These are phyloP conservation scores for Coniochaeta pulveracea DNA, from an alignment of 2,329 filamentous ascomycete genomes.

Conservation along the genomic window DNA sequence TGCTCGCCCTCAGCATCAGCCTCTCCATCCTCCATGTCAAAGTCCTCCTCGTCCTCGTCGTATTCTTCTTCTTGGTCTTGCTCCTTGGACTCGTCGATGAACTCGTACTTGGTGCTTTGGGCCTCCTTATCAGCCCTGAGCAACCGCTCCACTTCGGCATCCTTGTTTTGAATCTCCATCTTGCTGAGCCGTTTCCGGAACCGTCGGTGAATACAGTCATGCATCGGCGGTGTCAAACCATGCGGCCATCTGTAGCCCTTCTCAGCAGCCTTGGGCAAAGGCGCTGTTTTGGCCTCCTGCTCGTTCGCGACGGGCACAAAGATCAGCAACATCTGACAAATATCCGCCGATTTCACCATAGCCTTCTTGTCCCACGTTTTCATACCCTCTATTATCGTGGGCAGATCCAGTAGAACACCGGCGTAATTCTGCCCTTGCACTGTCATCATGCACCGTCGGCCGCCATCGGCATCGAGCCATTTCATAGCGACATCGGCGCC, in stretches of 20 bases:
- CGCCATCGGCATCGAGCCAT: slow-evolving; percentile 62
- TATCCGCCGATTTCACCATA: slow-evolving; percentile 81
- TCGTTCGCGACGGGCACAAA: slow-evolving; percentile 57
- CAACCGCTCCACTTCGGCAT: slow-evolving; percentile 65
- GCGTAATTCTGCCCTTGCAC: slow-evolving; percentile 64
- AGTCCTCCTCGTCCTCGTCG: slow-evolving; percentile 30
- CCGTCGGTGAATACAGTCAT: slow-evolving; percentile 68
- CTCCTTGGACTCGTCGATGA: slow-evolving; percentile 41
- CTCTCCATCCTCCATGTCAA: slow-evolving; percentile 30
- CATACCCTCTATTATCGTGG: slow-evolving; percentile 81
- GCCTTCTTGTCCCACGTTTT: slow-evolving; percentile 86
- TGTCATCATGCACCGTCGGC: slow-evolving; percentile 59
- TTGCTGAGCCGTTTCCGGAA: slow-evolving; percentile 77
- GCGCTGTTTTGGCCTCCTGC: slow-evolving; percentile 50
- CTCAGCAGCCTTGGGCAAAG: slow-evolving; percentile 64
- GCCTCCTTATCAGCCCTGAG: slow-evolving; percentile 57
- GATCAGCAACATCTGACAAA: slow-evolving; percentile 81
- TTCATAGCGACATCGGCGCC: slow-evolving; percentile 72
- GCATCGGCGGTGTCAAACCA: slow-evolving; percentile 79
- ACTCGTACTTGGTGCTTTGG: slow-evolving; percentile 48
- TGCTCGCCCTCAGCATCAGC: slow-evolving; percentile 23
- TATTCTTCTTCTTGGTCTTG: slow-evolving; percentile 17
- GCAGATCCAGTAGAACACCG: slow-evolving; percentile 70
- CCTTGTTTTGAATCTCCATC: slow-evolving; percentile 75
- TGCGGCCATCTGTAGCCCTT: slow-evolving; percentile 66